A percentile compares a stretch with the other conserved stretches of the same genome.
Evolutionary conservation across 148 eudicot genomes (phyloP).

Genomic region (Spergularia bocconei): DNA sequence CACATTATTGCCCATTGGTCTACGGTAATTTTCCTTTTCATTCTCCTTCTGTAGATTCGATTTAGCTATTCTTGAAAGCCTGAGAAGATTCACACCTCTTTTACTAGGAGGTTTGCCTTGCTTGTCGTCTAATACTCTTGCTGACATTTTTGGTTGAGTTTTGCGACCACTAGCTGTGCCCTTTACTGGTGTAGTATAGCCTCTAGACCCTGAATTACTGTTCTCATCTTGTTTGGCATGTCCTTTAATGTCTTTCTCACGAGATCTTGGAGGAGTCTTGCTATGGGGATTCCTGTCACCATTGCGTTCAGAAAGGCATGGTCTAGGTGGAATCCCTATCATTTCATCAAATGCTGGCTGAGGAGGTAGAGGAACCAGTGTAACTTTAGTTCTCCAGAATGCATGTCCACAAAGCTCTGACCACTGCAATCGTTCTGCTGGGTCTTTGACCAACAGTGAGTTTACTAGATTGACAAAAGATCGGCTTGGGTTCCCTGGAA

Average conservation of each 20-base stretch:
- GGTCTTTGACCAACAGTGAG: slow-evolving; percentile 88
- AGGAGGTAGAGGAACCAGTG: slow-evolving; percentile 55
- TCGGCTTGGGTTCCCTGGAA: slow-evolving; percentile 77
- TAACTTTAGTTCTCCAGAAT: slow-evolving; percentile 67
- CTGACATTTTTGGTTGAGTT: slow-evolving; percentile 50
- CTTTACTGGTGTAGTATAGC: slow-evolving; percentile 59
- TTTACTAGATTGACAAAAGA: slow-evolving; percentile 80
- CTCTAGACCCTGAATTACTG: slow-evolving; percentile 37
- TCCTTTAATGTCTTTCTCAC: slow-evolving; percentile 56
- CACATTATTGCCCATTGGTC: slow-evolving; percentile 71
- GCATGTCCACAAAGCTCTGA: slow-evolving; percentile 80
- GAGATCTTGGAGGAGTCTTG: slow-evolving; percentile 58
- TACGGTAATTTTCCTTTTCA: slow-evolving; percentile 91
- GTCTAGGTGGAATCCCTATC: slow-evolving; percentile 59
- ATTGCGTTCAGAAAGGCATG: slow-evolving; percentile 69
- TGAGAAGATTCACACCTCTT: slow-evolving; percentile 68
- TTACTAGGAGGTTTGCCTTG: slow-evolving; percentile 45
- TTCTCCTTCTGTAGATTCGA: slow-evolving; percentile 84
- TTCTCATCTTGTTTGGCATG: slow-evolving; percentile 61
- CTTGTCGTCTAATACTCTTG: slow-evolving; percentile 57
- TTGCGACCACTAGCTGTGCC: slow-evolving; percentile 60
- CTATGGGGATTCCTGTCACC: slow-evolving; percentile 49
- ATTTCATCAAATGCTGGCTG: slow-evolving; percentile 79
- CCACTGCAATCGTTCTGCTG: slow-evolving; percentile 95
- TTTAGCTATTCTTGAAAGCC: slow-evolving; percentile 96